These are phyloP conservation scores for Macrophomina pseudophaseolina DNA, from an alignment of 2,329 filamentous ascomycete species.

Conservation along the genomic window DNA sequence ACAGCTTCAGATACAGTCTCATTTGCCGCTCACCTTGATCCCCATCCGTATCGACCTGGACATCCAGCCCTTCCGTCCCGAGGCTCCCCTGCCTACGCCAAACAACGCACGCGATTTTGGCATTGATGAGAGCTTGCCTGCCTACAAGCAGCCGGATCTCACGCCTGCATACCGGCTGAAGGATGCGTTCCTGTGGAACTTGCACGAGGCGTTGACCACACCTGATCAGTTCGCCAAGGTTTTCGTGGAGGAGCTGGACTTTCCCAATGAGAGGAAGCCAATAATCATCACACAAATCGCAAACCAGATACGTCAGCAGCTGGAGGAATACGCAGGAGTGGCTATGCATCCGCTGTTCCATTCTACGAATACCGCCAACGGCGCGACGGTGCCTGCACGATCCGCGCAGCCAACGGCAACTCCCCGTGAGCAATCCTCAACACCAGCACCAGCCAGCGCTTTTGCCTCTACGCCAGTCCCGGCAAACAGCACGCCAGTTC, in stretches of 20 bases:
- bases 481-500: slow-evolving; percentile 57
- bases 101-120: slow-evolving; percentile 62
- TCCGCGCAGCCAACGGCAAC: slow-evolving; percentile 10
- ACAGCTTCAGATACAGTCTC: slow-evolving; percentile 69
- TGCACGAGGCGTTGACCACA: slow-evolving; percentile 91
- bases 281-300: slow-evolving; percentile 79
- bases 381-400: neutral
- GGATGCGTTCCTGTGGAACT: slow-evolving; percentile 97
- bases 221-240: slow-evolving; percentile 94
- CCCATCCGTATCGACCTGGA: slow-evolving; percentile 97
- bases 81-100: slow-evolving; percentile 67
- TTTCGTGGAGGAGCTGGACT: slow-evolving; percentile 89
- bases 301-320: slow-evolving; percentile 89
- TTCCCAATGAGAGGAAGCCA: slow-evolving; percentile 71
- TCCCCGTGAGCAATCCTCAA: slow-evolving; percentile 55
- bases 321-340: slow-evolving; percentile 95
- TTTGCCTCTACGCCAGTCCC: slow-evolving; percentile 33
- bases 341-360: slow-evolving; percentile 93
- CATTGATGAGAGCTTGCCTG: slow-evolving; percentile 73
- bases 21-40: slow-evolving; percentile 85
- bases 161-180: slow-evolving; percentile 87
- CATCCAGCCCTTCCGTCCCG: slow-evolving; percentile 75
- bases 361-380: slow-evolving; percentile 40
- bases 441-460: slow-evolving; percentile 47
- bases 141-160: slow-evolving; percentile 78